Evolutionary conservation across 306 rosid genomes (phyloP), one percentile per base, ranked within the genome.

Genomic region (Heteromeles arbutifolia): DNA sequence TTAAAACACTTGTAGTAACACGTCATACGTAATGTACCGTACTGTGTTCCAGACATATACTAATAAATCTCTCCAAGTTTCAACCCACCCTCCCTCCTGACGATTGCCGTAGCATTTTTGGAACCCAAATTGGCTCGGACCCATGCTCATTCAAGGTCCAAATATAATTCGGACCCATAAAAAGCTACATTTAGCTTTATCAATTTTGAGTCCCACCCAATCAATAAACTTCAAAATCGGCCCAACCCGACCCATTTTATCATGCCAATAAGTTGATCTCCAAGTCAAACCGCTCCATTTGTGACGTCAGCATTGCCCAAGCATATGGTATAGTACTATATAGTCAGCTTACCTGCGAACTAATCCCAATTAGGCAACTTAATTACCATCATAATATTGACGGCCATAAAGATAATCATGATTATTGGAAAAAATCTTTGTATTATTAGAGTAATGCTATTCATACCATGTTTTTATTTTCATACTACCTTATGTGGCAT

Each of bases 21-120:
- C 0, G 10, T 37, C 41, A 37, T 10, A 37, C 10, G 2, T 7
- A 37, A 1, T 7, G 41, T 37, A 37, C 2, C 0, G 41, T 0
- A 9, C 2, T 37, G 0, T 37, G 0, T 1, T 7, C 41, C 0
- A 0, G 2, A 2, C 10, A 37, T 2, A 37, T 37, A 7, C 9
- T 37, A 37, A 37, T 7, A 37, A 37, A 37, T 37, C 9, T 7
- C 41, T 37, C 41, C 41, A 7, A 37, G 41, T 37, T 37, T 37
- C 41, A 37, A 37, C 41, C 41, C 41, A 37, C 41, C 41, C 39
- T 34, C 39, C 10, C 41, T 6, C 41, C 2, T 6, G 41, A 37
- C 10, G 0, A 37, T 37, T 37, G 41, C 2, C 2, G 41, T 37
- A 7, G 41, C 41, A 37, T 37, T 37, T 41, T 41, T 41, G 44